Conservation (phyloP, 2,329 filamentous ascomycete species). For the Ilyonectria destructans region DNA sequence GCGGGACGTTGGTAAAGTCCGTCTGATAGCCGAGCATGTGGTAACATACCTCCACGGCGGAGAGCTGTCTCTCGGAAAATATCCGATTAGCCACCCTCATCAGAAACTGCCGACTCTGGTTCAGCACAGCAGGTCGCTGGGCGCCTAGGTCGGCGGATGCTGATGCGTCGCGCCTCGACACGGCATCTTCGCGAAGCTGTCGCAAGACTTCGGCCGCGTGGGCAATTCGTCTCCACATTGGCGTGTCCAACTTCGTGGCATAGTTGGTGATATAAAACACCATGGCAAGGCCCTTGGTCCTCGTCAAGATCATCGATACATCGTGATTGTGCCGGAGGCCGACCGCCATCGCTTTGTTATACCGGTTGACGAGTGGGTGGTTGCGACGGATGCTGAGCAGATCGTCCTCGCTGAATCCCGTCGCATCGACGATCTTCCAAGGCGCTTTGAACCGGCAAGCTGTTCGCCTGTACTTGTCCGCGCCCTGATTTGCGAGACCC, state of each 20-base stretch:
- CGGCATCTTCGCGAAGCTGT: conserved; percentile 12
- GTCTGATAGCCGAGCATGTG: conserved; percentile 17
- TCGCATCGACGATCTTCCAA: conserved; percentile 14
- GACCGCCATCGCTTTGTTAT: conserved; percentile 25
- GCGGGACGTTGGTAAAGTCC: conserved; percentile 18
- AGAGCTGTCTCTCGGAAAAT: conserved; percentile 23
- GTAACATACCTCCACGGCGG: conserved; percentile 21
- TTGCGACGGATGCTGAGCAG: conserved; percentile 6
- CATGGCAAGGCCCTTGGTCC: conserved; percentile 14
- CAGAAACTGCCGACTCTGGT: conserved; percentile 12
- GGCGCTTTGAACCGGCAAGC: conserved; percentile 32
- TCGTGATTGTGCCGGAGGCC: conserved; percentile 27
- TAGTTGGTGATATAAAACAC: conserved; percentile 28
- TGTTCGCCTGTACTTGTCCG: neutral
- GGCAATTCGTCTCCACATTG: conserved; percentile 23
- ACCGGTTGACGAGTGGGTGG: conserved; percentile 21
- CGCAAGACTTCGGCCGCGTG: conserved; percentile 13
- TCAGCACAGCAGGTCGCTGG: neutral
- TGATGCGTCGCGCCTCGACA: conserved; percentile 1
- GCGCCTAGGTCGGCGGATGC: conserved; percentile 13
- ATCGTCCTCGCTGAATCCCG: conserved; percentile 2
- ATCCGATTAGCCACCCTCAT: conserved; percentile 17
- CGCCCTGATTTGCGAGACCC: neutral
- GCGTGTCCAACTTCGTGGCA: conserved; percentile 21
- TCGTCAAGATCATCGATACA: conserved; percentile 19